phyloP scores from a whole-genome alignment of 768 basidiomycete species.

The Suillus decipiens region DNA sequence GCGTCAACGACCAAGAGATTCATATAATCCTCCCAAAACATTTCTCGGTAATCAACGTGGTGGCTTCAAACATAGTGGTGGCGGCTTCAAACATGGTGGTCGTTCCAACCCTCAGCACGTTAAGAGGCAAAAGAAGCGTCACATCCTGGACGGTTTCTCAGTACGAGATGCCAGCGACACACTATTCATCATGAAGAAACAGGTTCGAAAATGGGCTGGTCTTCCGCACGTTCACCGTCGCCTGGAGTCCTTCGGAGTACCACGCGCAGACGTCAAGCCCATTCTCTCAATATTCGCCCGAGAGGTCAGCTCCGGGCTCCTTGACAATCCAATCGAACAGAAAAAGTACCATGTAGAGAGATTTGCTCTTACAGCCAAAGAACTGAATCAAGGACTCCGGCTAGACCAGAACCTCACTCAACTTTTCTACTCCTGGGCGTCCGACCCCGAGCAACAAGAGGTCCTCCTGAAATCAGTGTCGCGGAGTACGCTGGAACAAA shows the following conservation, averaged over 20 bases:
- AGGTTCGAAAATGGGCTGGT: constrained; percentile 43
- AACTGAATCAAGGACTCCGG: constrained; percentile 26
- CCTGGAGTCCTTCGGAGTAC: constrained; percentile 52
- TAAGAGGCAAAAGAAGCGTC: constrained; percentile 12
- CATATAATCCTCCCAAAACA: not conserved
- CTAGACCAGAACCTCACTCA: constrained; percentile 53
- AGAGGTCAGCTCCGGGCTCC: constrained; percentile 38
- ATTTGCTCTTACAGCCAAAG: constrained; percentile 40
- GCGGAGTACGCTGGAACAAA: constrained; percentile 35
- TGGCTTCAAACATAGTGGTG: not conserved
- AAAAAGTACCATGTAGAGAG: constrained; percentile 43
- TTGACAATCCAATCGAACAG: constrained; percentile 17
- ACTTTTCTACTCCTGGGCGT: constrained; percentile 59
- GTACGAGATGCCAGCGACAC: constrained; percentile 16
- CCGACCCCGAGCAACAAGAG: constrained; percentile 32
- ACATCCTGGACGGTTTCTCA: constrained; percentile 2
- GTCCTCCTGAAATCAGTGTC: constrained; percentile 31
- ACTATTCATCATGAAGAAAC: constrained; percentile 32
- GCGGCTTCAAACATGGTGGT: not conserved
- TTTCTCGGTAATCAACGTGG: constrained; percentile 3
- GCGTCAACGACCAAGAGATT: not conserved
- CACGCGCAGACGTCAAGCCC: constrained; percentile 34
- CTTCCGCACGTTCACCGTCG: constrained; percentile 37
- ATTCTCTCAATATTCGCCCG: constrained; percentile 46
- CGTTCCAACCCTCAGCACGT: not conserved